Base-by-base conservation (phyloP, 176 grass and related monocot species). In the Leersia perrieri region DNA sequence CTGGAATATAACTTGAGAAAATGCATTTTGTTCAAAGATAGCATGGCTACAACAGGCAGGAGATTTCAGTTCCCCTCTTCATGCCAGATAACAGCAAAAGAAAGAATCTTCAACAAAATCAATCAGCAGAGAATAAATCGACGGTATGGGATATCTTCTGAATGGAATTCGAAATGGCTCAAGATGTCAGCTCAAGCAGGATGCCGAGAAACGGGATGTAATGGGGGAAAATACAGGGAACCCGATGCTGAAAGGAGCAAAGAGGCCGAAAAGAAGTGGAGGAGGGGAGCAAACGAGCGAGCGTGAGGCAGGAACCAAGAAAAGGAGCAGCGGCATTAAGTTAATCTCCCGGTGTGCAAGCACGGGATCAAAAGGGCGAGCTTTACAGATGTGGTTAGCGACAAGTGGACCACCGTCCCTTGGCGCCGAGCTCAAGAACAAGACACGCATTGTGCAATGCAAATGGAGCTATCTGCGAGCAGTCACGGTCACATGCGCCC, bases 1-100 rank as follows among this genome's bases (percentile, higher is more conserved):
- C 86, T 85, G 13, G 81, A 88, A 70, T 93, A 84, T 34, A 81
- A 70, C 80, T 76, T 87, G 40, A 92, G 84, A 45, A 93, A 93
- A 83, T 90, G 84, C 84, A 82, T 80, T 72, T 84, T 89, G 76
- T 66, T 80, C 77, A 83, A 34, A 25, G 75, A 86, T 5, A 89
- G 35, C 80, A 76, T 66, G 58, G 2, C 26, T 60, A 74, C 26
- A 68, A 2, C 42, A 89, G 62, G 53, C 36, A 2, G 22, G 60
- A 33, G 3, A 16, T n/a, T 73, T 22, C 25, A 42, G 47, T 12
- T 38, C 8, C 36, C 9, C 35, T 18, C 60, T 26, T 83, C 88
- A 83, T 86, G 32, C 30, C 36, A 74, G 60, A 68, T 22, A 47
- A 39, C 62, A 15, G 15, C 28, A 39, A 27, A 68, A 49, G 13